A percentile compares a stretch with the other conserved stretches of the same genome.
Conservation (phyloP, 1,284 basidiomycete species). For the Leccinum angustisporum region DNA sequence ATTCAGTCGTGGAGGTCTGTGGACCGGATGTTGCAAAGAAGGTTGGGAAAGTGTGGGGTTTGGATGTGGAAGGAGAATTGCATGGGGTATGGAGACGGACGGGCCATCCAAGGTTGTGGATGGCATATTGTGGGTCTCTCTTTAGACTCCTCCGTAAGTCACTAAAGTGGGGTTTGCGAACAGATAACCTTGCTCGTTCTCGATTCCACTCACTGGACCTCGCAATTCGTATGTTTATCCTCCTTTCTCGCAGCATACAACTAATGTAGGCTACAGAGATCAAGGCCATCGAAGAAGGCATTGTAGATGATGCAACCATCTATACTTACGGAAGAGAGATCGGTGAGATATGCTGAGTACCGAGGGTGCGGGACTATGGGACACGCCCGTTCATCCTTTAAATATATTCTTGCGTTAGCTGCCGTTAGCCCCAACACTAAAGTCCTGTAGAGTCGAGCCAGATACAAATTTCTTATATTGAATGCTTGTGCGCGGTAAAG, state of each 20-base stretch:
- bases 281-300: neutral
- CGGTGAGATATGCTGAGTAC: neutral
- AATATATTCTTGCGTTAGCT: neutral
- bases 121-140: slow-evolving; percentile 33
- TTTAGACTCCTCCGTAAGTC: neutral
- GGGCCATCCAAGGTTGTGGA: slow-evolving; percentile 35
- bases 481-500: too few relatives aligned
- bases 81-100: slow-evolving; percentile 38
- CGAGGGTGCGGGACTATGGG: neutral
- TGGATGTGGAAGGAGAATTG: slow-evolving; percentile 47
- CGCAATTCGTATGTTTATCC: slow-evolving; percentile 34
- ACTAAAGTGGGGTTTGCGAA: neutral
- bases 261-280: slow-evolving; percentile 26
- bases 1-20: slow-evolving; percentile 38
- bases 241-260: neutral
- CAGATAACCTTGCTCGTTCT: slow-evolving; percentile 35
- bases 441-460: neutral
- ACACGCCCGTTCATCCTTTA: neutral
- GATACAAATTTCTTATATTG: neutral
- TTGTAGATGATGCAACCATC: slow-evolving; percentile 1
- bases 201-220: slow-evolving; percentile 38
- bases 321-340: neutral
- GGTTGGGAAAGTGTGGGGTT: slow-evolving; percentile 44
- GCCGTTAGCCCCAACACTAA: neutral
- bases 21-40: slow-evolving; percentile 38